Evolutionary conservation across 805 yeast species (phyloP).

Genomic region (Cyberlindnera nakhonratchasimensis): DNA sequence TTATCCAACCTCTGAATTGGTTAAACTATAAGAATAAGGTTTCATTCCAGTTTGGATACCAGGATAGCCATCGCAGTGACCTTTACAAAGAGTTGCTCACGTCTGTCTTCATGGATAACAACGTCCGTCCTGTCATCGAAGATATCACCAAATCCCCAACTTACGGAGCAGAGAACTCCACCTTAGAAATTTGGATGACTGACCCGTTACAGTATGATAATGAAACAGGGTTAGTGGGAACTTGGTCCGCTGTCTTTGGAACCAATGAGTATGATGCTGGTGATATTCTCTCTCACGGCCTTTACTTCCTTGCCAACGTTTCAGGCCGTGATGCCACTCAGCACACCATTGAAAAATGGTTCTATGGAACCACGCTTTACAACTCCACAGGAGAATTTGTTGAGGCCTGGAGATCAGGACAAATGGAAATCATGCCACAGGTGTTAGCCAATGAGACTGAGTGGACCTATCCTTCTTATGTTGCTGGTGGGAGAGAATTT

Average conservation of each 20-base stretch:
- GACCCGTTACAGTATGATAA: slow-evolving; percentile 23
- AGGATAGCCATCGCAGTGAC: slow-evolving; percentile 19
- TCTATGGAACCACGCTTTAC: slow-evolving; percentile 23
- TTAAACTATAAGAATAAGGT: slow-evolving; percentile 22
- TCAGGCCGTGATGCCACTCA: slow-evolving; percentile 25
- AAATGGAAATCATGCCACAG: slow-evolving; percentile 19
- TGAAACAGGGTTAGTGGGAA: slow-evolving; percentile 15
- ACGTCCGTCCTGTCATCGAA: slow-evolving; percentile 14
- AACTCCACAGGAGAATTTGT: slow-evolving; percentile 25
- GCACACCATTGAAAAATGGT: slow-evolving; percentile 21
- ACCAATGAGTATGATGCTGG: slow-evolving; percentile 24
- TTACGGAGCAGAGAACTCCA: slow-evolving; percentile 22
- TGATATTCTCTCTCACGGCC: slow-evolving; percentile 25
- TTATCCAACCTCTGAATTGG: slow-evolving; percentile 17
- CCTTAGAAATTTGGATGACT: slow-evolving; percentile 26
- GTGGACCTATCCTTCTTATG: slow-evolving; percentile 15
- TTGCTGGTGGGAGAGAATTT: slow-evolving; percentile 21
- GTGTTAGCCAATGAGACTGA: slow-evolving; percentile 12
- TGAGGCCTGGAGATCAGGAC: slow-evolving; percentile 23
- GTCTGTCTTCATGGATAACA: slow-evolving; percentile 11
- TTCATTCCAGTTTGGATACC: slow-evolving; percentile 20
- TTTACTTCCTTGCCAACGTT: slow-evolving; percentile 21
- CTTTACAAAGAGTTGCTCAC: slow-evolving; percentile 9
- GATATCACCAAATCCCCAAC: slow-evolving; percentile 19
- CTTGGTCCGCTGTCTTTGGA: slow-evolving; percentile 23